Conservation (phyloP, 1,139 yeast species). For the Wickerhamiella pararugosa region DNA sequence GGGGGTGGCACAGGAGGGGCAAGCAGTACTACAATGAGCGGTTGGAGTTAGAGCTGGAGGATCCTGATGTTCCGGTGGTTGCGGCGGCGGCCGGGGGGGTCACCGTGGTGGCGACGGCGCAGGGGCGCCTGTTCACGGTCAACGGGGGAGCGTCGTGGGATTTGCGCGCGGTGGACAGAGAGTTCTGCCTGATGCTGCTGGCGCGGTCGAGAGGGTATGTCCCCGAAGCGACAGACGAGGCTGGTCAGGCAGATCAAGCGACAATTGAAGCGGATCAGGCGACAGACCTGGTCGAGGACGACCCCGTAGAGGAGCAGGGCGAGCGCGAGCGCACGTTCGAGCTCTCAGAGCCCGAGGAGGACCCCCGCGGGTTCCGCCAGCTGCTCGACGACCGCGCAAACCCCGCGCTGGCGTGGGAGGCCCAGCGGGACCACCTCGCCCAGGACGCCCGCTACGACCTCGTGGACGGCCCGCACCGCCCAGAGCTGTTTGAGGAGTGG, state of each 20-base stretch:
- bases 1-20: no score
- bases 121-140: slow-evolving; percentile 5
- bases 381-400: not conserved
- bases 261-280: not conserved
- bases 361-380: not conserved
- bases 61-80: no score
- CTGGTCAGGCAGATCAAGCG: not conserved
- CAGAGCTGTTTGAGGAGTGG: slow-evolving; percentile 5
- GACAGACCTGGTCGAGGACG: not conserved
- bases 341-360: not conserved
- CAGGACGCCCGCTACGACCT: not conserved
- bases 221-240: not conserved
- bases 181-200: not conserved
- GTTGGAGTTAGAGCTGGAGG: no score
- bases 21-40: no score
- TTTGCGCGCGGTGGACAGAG: not conserved
- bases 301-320: not conserved
- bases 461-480: not conserved
- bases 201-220: slow-evolving; percentile 1
- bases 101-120: slow-evolving; percentile 14
- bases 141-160: slow-evolving; percentile 1
- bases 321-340: not conserved
- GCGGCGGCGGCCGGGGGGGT: slow-evolving; percentile 32
- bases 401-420: not conserved
- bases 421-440: slow-evolving; percentile 1